A percentile compares a stretch with the other conserved stretches of the same genome.
Evolutionary conservation across 768 basidiomycete species (phyloP).

Genomic region (Auricularia sp.): DNA sequence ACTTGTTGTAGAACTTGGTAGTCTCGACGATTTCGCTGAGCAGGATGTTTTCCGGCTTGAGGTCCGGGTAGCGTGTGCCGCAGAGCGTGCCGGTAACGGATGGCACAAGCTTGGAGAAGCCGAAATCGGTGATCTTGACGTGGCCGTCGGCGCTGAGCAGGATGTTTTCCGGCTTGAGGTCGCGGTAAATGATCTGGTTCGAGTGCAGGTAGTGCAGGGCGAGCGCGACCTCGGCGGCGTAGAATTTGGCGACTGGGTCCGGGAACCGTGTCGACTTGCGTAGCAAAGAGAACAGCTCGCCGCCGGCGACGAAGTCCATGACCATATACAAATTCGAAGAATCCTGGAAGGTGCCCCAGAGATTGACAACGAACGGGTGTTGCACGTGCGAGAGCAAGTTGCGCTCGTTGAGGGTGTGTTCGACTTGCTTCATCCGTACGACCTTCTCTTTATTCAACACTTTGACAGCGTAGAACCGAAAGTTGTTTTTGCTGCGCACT

Average conservation of each 20-base stretch:
- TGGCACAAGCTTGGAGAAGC: slow-evolving; percentile 84
- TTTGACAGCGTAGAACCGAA: slow-evolving; percentile 95
- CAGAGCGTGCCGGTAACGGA: slow-evolving; percentile 93
- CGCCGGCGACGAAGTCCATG: slow-evolving; percentile 93
- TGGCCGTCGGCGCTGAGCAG: slow-evolving; percentile 90
- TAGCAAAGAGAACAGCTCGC: slow-evolving; percentile 90
- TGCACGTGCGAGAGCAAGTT: slow-evolving; percentile 74
- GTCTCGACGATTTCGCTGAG: slow-evolving; percentile 41
- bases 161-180: slow-evolving; percentile 96
- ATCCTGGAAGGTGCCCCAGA: slow-evolving; percentile 96
- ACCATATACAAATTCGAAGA: slow-evolving; percentile 92
- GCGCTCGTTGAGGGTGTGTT: slow-evolving; percentile 95
- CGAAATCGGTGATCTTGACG: slow-evolving; percentile 95
- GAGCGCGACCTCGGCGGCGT: slow-evolving; percentile 88
- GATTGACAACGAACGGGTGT: slow-evolving; percentile 90
- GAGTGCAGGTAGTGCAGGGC: slow-evolving; percentile 85
- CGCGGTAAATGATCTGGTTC: slow-evolving; percentile 88
- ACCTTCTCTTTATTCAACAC: slow-evolving; percentile 90
- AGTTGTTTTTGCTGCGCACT: slow-evolving; percentile 89
- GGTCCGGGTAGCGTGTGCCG: too few species aligned
- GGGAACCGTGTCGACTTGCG: slow-evolving; percentile 91
- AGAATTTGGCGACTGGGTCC: slow-evolving; percentile 96
- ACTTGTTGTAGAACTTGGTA: slow-evolving; percentile 69
- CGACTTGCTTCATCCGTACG: slow-evolving; percentile 86
- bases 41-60: too few species aligned